A percentile compares a stretch with the other conserved stretches of the same genome.
phyloP scores from a whole-genome alignment of 176 grass and related monocot genomes.

The Puya raimondii region DNA sequence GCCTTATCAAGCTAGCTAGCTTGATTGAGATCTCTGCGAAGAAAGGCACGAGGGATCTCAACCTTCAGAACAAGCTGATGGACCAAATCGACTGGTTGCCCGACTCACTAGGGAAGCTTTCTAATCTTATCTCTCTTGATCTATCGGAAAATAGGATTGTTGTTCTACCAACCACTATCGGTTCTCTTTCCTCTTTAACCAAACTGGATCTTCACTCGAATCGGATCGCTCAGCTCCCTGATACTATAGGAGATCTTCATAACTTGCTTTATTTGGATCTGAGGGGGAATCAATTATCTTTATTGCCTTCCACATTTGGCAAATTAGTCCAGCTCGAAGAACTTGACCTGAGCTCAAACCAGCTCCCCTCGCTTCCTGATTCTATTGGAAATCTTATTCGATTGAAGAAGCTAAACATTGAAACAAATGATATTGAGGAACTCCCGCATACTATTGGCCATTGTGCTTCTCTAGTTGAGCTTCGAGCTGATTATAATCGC shows the following conservation, averaged over 20 bases:
- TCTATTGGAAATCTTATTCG: slow-evolving; percentile 54
- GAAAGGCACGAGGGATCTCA: slow-evolving; percentile 52
- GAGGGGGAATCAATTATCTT: slow-evolving; percentile 70
- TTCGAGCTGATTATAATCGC: slow-evolving; percentile 77
- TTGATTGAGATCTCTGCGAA: slow-evolving; percentile 82
- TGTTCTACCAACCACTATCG: slow-evolving; percentile 57
- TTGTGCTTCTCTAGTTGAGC: slow-evolving; percentile 64
- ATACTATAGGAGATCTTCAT: slow-evolving; percentile 59
- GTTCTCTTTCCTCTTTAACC: slow-evolving; percentile 72
- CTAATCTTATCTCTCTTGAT: slow-evolving; percentile 64
- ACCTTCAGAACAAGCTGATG: slow-evolving; percentile 62
- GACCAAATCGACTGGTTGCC: slow-evolving; percentile 91
- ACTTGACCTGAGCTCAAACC: slow-evolving; percentile 68
- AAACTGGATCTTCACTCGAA: slow-evolving; percentile 82
- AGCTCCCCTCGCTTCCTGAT: slow-evolving; percentile 63
- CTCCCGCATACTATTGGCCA: slow-evolving; percentile 83
- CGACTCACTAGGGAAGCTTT: slow-evolving; percentile 91
- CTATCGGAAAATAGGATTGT: slow-evolving; percentile 68
- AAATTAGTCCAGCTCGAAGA: slow-evolving; percentile 80
- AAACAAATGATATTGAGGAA: slow-evolving; percentile 86
- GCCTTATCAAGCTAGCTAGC: slow-evolving; percentile 79
- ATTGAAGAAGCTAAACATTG: slow-evolving; percentile 68
- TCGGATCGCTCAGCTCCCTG: slow-evolving; percentile 54
- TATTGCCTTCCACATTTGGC: slow-evolving; percentile 55
- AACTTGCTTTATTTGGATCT: slow-evolving; percentile 61